Conservation (phyloP, 2,329 filamentous ascomycete species). For the Neonectria magnoliae region DNA sequence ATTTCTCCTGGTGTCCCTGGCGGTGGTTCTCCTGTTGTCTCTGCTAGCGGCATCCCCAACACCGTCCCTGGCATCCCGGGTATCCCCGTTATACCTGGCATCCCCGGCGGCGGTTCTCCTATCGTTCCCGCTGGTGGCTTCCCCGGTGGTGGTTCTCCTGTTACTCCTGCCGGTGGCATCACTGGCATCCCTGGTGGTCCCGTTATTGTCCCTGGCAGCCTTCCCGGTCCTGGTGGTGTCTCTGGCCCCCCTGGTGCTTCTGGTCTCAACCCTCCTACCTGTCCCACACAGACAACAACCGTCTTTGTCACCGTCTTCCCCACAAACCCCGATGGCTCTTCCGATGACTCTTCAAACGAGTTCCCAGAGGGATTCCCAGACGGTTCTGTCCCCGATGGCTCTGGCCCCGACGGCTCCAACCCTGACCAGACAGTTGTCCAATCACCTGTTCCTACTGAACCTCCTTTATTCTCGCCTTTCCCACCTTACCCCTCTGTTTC, state of each 20-base stretch:
- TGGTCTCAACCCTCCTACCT: slow-evolving; percentile 45
- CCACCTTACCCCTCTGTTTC: slow-evolving; percentile 32
- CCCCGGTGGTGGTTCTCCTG: slow-evolving; percentile 13
- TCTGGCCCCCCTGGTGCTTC: slow-evolving; percentile 31
- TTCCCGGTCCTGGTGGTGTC: slow-evolving; percentile 11
- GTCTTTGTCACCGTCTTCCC: slow-evolving; percentile 60
- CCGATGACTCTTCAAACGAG: background rate
- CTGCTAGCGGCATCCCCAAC: slow-evolving; percentile 15
- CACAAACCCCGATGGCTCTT: slow-evolving; percentile 40
- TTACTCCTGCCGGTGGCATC: slow-evolving; percentile 7
- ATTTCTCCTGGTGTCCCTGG: slow-evolving; percentile 4
- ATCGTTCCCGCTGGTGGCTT: slow-evolving; percentile 10
- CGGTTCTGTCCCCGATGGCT: slow-evolving; percentile 2
- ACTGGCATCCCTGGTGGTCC: slow-evolving; percentile 4
- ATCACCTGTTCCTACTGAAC: slow-evolving; percentile 44
- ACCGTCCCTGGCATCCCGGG: slow-evolving; percentile 5
- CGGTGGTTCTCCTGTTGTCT: slow-evolving; percentile 3
- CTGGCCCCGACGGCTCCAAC: slow-evolving; percentile 27
- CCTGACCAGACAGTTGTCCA: slow-evolving; percentile 33
- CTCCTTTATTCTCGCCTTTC: slow-evolving; percentile 30
- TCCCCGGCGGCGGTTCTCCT: slow-evolving; percentile 5
- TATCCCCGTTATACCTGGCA: slow-evolving; percentile 17
- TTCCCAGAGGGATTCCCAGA: background rate
- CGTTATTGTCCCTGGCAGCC: slow-evolving; percentile 6
- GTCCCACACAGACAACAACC: slow-evolving; percentile 53